Evolutionary conservation across 176 grass and related monocot species (phyloP).

Genomic region (Oryza australiensis): DNA sequence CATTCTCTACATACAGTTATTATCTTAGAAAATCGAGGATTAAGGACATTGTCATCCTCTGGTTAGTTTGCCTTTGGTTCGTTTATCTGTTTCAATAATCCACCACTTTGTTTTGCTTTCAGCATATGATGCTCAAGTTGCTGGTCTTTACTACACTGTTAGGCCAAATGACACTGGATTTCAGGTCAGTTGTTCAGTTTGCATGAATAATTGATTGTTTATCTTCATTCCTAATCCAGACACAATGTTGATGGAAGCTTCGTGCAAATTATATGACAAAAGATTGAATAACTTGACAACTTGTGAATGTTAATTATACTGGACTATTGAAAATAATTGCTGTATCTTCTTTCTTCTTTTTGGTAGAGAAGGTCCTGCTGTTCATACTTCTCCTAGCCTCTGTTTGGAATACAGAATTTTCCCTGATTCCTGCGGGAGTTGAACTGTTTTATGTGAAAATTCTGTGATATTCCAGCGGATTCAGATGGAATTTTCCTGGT

Average conservation of each 20-base stretch:
- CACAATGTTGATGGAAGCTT: neutral
- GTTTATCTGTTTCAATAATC: neutral
- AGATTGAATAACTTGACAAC: no score
- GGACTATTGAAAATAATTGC: no score
- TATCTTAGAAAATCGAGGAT: neutral
- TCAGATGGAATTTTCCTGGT: no score
- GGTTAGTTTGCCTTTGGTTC: constrained; percentile 12
- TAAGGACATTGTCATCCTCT: constrained; percentile 13
- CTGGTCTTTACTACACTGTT: constrained; percentile 78
- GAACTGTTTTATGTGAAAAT: no score
- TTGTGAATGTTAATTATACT: no score
- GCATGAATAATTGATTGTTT: neutral
- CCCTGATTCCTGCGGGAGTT: neutral
- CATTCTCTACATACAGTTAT: neutral
- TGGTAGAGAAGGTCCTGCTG: no score
- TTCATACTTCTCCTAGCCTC: no score
- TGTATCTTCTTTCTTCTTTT: no score
- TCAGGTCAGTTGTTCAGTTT: constrained; percentile 54
- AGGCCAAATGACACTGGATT: constrained; percentile 71
- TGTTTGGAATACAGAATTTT: neutral
- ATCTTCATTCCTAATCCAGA: constrained; percentile 15
- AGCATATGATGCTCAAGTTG: constrained; percentile 97
- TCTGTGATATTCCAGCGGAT: no score
- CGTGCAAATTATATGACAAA: neutral
- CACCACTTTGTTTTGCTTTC: constrained; percentile 44